These are phyloP conservation scores for Gossypium schwendimanii DNA, from an alignment of 441 rosid genomes.

Conservation along the genomic window DNA sequence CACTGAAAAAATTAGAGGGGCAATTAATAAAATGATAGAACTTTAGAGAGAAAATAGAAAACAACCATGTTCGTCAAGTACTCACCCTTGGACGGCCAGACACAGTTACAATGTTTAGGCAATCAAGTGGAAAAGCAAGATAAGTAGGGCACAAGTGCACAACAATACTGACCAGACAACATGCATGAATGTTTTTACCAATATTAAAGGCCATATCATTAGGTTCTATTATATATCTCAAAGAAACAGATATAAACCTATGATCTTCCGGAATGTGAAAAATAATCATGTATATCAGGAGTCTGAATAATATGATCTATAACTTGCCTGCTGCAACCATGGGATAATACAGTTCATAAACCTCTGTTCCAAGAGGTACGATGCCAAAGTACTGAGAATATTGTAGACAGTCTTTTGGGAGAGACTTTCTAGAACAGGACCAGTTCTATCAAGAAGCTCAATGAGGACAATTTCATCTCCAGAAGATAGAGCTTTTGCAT, in stretches of 20 bases:
- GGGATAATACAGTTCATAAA: slow-evolving; percentile 56
- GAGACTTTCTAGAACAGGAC: slow-evolving; percentile 68
- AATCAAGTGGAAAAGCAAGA: not conserved
- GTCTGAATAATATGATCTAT: not conserved
- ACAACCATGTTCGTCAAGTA: not conserved
- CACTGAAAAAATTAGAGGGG: not conserved
- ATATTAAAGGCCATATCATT: not conserved
- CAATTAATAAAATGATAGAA: not conserved
- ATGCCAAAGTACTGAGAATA: slow-evolving; percentile 52
- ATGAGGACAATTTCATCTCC: slow-evolving; percentile 57
- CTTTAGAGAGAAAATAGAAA: not conserved
- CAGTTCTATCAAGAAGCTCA: slow-evolving; percentile 81
- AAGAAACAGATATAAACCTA: slow-evolving; percentile 1
- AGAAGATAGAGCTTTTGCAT: slow-evolving; percentile 60
- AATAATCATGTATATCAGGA: not conserved
- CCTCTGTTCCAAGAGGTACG: slow-evolving; percentile 61
- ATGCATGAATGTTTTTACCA: not conserved
- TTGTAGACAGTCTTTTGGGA: slow-evolving; percentile 56
- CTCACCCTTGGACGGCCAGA: not conserved
- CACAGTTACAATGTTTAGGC: not conserved
- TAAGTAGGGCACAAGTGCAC: not conserved
- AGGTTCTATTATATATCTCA: not conserved
- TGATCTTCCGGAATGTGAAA: not conserved
- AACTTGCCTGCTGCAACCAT: slow-evolving; percentile 86
- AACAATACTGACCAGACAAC: not conserved